Evolutionary conservation across 2,329 filamentous ascomycete species (phyloP).

Genomic region (Rhinocladiella similis): DNA sequence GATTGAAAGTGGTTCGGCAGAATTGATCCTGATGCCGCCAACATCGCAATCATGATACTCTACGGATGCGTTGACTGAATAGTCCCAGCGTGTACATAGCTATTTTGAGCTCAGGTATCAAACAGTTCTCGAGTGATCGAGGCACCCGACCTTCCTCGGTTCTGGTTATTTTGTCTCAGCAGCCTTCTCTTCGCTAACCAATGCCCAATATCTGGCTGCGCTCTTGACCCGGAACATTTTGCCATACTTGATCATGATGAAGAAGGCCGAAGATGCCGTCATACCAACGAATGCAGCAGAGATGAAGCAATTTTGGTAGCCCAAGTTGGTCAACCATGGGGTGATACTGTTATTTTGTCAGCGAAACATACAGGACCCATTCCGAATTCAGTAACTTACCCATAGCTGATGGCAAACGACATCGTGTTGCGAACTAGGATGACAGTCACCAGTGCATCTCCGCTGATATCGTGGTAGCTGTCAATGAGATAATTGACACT

Average conservation of each 20-base stretch:
- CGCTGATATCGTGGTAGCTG: slow-evolving; percentile 49
- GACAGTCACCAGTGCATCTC: slow-evolving; percentile 52
- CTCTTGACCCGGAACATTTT: slow-evolving; percentile 37
- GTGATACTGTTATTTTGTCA: slow-evolving; percentile 39
- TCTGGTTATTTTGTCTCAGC: not conserved
- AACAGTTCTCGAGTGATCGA: too few relatives aligned
- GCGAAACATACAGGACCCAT: not conserved
- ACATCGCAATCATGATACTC: too few relatives aligned
- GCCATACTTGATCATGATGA: slow-evolving; percentile 42
- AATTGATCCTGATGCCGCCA: too few relatives aligned
- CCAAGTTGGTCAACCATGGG: slow-evolving; percentile 41
- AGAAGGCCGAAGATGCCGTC: slow-evolving; percentile 39
- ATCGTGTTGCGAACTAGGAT: slow-evolving; percentile 53
- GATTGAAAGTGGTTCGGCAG: too few relatives aligned
- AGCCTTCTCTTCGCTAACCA: slow-evolving; percentile 28
- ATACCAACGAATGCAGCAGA: slow-evolving; percentile 42
- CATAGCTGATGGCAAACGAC: slow-evolving; percentile 52
- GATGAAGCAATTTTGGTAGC: slow-evolving; percentile 43
- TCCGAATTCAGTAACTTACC: slow-evolving; percentile 28
- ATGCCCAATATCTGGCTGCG: slow-evolving; percentile 39
- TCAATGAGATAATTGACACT: slow-evolving; percentile 51
- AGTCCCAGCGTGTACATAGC: too few relatives aligned
- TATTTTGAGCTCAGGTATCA: too few relatives aligned
- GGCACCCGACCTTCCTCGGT: not conserved
- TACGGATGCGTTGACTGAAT: too few relatives aligned